Evolutionary conservation across 495 filamentous ascomycete genomes (phyloP).

Genomic region (Neurospora africana): DNA sequence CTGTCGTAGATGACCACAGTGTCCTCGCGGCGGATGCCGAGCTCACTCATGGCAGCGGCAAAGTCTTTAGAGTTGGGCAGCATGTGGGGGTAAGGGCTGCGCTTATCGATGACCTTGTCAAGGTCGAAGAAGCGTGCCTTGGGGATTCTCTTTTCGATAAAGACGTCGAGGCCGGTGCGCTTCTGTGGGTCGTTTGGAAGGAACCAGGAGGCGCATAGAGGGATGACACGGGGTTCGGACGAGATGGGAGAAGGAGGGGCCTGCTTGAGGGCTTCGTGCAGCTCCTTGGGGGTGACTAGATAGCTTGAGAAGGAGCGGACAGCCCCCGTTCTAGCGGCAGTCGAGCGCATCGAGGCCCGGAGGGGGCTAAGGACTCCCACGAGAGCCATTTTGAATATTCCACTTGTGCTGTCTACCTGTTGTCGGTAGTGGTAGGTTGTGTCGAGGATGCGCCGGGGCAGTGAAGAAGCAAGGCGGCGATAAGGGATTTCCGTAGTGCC

Average conservation of each 20-base stretch:
- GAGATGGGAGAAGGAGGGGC: constrained; percentile 64
- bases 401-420: background rate
- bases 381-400: constrained; percentile 26
- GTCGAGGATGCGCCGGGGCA: background rate
- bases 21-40: constrained; percentile 80
- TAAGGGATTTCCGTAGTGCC: background rate
- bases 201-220: constrained; percentile 91
- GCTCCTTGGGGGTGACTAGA: constrained; percentile 74
- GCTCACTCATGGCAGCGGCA: constrained; percentile 71
- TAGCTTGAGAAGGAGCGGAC: constrained; percentile 58
- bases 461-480: background rate
- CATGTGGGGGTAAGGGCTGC: constrained; percentile 93
- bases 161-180: constrained; percentile 67
- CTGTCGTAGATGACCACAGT: constrained; percentile 89
- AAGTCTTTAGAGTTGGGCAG: constrained; percentile 73
- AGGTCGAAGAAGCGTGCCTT: constrained; percentile 93
- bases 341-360: constrained; percentile 15
- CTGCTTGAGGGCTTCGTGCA: constrained; percentile 65
- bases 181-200: constrained; percentile 70
- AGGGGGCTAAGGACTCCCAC: constrained; percentile 26
- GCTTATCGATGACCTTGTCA: constrained; percentile 76
- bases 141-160: constrained; percentile 68
- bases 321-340: background rate
- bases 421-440: background rate
- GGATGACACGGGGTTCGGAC: constrained; percentile 68